Base-by-base conservation (phyloP, 768 basidiomycete genomes). In the Ephemerocybe angulata region DNA sequence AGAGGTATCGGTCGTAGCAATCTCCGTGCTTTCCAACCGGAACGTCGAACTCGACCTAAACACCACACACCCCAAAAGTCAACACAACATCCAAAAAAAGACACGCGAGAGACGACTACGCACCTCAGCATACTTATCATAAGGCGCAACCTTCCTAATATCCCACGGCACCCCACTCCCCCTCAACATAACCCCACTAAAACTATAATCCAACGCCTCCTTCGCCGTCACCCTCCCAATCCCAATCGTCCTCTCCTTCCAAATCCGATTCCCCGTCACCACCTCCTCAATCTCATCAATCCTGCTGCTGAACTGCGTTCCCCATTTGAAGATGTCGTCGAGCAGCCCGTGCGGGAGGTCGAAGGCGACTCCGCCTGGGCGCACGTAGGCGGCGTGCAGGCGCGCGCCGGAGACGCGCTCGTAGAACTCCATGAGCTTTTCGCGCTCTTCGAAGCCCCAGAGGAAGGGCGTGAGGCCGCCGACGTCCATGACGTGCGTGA, bases 401-500 rank as follows among this genome's bases (percentile, higher is more conserved):
- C 96, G 94, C 4, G 96, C 96, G 60, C 96, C 96, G 8, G 95
- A 98, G 37, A 98, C 96, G 54, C 96, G 93, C 74, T 99, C 96
- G 70, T 99, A 99, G 74, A 98, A 99, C 68, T 99, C 96, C 96
- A 98, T 98, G 59, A 98, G 85, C 78, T 99, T 99, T 76, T 98
- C 96, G 53, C 96, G 93, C 72, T 99, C 96, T 73, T 98, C 96
- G 79, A 98, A 98, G 63, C 96, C 96, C 94, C 96, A 99, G 28
- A 99, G 78, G 86, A 98, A 99, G 33, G 96, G 96, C 2, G 96
- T 99, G 10, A 99, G 83, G 55, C 93, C 96, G 68, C 96, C 96
- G 59, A 99, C 96, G 65, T 99, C 93, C 90, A 93, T 94, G 50
- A 90, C 87, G 71, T 95, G 93, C 1, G 95, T 91, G 38, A 99